Conservation (phyloP, 129 eudicot genomes). For the Sambucus nigra region DNA sequence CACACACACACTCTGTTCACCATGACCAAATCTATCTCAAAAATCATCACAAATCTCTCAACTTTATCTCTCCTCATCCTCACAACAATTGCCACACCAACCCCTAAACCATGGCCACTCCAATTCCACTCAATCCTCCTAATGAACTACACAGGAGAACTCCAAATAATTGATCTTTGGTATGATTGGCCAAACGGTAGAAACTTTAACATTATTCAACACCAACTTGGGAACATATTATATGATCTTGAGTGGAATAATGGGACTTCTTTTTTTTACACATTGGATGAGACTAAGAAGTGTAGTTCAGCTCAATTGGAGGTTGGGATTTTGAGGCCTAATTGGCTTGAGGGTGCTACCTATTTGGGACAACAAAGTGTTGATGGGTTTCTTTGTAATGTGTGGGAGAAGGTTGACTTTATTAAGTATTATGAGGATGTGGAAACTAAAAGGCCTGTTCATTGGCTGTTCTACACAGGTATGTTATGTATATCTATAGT, state of each 20-base stretch:
- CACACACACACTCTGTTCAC: too few relatives aligned
- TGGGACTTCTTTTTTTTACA: constrained; percentile 50
- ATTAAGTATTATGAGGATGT: constrained; percentile 79
- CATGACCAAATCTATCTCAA: too few relatives aligned
- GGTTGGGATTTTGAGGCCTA: constrained; percentile 73
- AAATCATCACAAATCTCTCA: too few relatives aligned
- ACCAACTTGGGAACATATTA: constrained; percentile 44
- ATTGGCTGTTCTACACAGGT: constrained; percentile 81
- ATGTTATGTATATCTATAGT: neutral
- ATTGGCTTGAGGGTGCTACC: constrained; percentile 76
- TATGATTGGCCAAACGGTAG: constrained; percentile 92
- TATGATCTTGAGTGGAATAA: constrained; percentile 85
- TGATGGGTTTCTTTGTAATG: constrained; percentile 57
- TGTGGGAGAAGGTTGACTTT: constrained; percentile 74
- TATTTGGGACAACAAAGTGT: constrained; percentile 47
- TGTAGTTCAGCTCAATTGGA: constrained; percentile 29
- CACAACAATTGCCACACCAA: too few relatives aligned
- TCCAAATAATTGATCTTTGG: constrained; percentile 62
- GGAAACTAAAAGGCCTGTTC: constrained; percentile 52
- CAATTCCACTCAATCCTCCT: constrained; percentile 67
- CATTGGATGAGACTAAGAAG: constrained; percentile 13
- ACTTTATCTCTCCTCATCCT: too few relatives aligned
- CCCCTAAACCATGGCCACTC: constrained; percentile 54
- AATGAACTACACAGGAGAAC: constrained; percentile 39
- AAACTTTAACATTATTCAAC: constrained; percentile 69